A percentile compares a stretch with the other conserved stretches of the same genome.
Evolutionary conservation across 768 basidiomycete species (phyloP).

Genomic region (Serendipita sp.): DNA sequence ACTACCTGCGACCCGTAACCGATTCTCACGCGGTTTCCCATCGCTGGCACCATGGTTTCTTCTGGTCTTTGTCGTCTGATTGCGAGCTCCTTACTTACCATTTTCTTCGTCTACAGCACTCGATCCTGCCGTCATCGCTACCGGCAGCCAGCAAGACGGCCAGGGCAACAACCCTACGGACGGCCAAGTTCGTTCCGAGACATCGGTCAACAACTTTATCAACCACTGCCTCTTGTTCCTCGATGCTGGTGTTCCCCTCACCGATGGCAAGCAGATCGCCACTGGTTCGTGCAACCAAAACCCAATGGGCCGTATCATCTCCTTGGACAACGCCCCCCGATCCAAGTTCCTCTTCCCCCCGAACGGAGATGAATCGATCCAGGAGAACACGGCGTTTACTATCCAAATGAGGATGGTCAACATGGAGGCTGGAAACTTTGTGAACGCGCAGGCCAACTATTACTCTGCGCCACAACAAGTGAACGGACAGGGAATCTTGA

Average conservation of each 20-base stretch:
- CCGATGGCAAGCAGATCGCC: conserved; percentile 6
- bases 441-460: conserved; percentile 37
- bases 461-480: conserved; percentile 43
- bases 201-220: conserved; percentile 17
- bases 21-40: no score
- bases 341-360: conserved; percentile 2
- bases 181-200: conserved; percentile 33
- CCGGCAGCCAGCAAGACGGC: conserved; percentile 35
- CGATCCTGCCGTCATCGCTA: conserved; percentile 30
- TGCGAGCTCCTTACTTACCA: background rate
- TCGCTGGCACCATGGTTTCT: no score
- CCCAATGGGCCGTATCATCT: conserved; percentile 2
- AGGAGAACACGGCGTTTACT: background rate
- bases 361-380: background rate
- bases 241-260: conserved; percentile 1
- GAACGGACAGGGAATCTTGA: conserved; percentile 34
- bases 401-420: conserved; percentile 16
- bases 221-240: conserved; percentile 5
- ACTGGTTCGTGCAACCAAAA: conserved; percentile 1
- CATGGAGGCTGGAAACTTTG: conserved; percentile 40
- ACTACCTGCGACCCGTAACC: no score
- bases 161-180: conserved; percentile 25
- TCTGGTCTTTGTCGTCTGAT: no score
- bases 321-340: background rate
- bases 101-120: conserved; percentile 19